Conservation (phyloP, 345 rosid genomes). For the Acer campestre region DNA sequence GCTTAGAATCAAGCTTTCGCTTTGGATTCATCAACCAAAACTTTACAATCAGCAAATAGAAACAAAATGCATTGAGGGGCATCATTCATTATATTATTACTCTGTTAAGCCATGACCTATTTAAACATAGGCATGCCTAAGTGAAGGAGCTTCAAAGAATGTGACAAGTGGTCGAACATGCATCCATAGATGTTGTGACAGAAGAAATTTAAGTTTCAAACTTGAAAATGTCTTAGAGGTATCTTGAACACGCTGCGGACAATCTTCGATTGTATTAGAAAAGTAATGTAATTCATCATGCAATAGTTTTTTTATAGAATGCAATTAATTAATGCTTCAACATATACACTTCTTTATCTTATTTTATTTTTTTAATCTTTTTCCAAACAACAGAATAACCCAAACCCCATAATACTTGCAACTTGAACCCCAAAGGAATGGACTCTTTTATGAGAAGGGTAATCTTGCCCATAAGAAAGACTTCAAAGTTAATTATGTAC, state of each 20-base stretch:
- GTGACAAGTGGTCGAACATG: not conserved
- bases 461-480: not conserved
- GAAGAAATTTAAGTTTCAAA: not conserved
- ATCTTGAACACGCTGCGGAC: not conserved
- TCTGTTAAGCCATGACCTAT: no score
- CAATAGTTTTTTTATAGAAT: not conserved
- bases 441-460: not conserved
- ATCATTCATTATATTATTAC: no score
- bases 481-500: not conserved
- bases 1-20: no score
- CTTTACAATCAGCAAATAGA: no score
- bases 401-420: not conserved
- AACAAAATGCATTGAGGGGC: no score
- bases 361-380: not conserved
- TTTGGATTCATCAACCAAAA: no score
- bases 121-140: no score
- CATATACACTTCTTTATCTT: not conserved
- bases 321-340: not conserved
- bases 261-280: not conserved
- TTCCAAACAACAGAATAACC: not conserved
- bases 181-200: not conserved
- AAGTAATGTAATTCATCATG: not conserved
- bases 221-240: not conserved
- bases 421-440: not conserved
- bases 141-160: no score